phyloP scores from a whole-genome alignment of 306 rosid genomes.

The Abrus precatorius region DNA sequence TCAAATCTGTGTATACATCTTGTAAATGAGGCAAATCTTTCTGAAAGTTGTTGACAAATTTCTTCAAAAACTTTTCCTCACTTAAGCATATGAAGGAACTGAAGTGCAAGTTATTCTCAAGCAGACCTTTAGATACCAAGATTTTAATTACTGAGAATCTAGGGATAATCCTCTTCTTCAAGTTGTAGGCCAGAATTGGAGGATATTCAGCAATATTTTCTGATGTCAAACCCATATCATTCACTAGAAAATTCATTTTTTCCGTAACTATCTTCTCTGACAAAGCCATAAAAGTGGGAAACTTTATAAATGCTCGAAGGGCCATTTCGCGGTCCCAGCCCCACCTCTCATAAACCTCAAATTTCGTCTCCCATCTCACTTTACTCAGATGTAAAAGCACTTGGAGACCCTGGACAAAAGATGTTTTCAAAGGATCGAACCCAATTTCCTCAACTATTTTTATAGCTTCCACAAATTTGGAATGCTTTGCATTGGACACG shows the following conservation, averaged over 20 bases:
- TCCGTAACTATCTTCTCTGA: neutral
- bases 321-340: conserved; percentile 42
- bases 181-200: neutral
- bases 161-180: conserved; percentile 51
- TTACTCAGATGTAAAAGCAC: neutral
- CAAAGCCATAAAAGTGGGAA: conserved; percentile 34
- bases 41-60: neutral
- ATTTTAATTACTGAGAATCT: neutral
- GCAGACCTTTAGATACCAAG: conserved; percentile 25
- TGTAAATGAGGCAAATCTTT: neutral
- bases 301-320: conserved; percentile 45
- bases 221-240: conserved; percentile 42
- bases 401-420: conserved; percentile 24
- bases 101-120: neutral
- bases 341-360: conserved; percentile 42
- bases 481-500: neutral
- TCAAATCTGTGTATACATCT: neutral
- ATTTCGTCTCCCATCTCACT: conserved; percentile 30
- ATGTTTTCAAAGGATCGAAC: neutral
- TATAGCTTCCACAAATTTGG: conserved; percentile 28
- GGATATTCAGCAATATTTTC: conserved; percentile 25
- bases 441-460: conserved; percentile 43
- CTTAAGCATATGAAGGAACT: neutral
- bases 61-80: neutral
- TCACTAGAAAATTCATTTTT: conserved; percentile 44